These are phyloP conservation scores for Kernera saxatilis DNA, from an alignment of 345 rosid species.

Conservation along the genomic window DNA sequence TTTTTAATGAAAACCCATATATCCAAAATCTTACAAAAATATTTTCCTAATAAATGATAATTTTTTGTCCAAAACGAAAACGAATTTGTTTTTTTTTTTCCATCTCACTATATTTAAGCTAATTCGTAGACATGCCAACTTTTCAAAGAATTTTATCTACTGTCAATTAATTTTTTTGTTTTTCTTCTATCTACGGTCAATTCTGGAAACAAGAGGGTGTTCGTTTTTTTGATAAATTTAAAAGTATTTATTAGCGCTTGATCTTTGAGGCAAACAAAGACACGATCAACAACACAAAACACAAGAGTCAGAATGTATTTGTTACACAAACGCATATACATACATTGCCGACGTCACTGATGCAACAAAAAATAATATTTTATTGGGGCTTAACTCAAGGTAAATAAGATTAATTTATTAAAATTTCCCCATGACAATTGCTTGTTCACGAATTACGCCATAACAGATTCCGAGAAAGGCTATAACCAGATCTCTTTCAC, in stretches of 20 bases:
- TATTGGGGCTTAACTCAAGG: not conserved
- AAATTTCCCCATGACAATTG: not conserved
- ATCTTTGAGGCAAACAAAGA: slow-evolving; percentile 11
- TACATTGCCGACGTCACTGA: slow-evolving; percentile 6
- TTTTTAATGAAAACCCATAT: not conserved
- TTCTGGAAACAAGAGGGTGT: not conserved
- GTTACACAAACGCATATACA: slow-evolving; percentile 12
- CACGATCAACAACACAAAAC: not conserved
- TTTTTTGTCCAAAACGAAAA: not conserved
- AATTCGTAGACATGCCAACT: too few species aligned
- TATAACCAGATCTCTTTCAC: not conserved
- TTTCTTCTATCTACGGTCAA: not conserved
- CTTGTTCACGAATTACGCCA: not conserved
- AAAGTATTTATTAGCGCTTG: not conserved
- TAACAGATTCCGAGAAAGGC: not conserved
- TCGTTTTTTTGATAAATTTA: not conserved
- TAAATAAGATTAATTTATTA: not conserved
- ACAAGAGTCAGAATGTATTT: slow-evolving; percentile 22
- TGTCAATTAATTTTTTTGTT: not conserved
- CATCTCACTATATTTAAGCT: too few species aligned
- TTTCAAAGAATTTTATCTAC: not conserved
- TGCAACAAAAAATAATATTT: not conserved
- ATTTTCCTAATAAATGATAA: not conserved
- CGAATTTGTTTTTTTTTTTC: too few species aligned
- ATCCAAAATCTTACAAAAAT: not conserved